Evolutionary conservation across 139 green algal species (phyloP).

Genomic region (Micractinium sp.): DNA sequence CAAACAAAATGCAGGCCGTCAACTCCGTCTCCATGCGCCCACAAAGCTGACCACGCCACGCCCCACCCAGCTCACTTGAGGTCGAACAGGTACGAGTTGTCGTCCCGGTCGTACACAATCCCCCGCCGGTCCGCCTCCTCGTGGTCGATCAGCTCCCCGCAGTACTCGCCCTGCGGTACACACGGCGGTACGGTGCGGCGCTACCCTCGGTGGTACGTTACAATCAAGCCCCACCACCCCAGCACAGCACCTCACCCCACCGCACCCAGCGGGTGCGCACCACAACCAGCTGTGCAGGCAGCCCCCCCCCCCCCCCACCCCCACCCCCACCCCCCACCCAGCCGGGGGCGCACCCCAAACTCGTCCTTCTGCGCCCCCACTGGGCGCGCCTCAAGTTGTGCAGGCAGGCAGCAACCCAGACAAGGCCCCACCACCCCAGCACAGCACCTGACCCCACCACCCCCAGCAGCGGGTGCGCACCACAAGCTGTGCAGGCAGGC

Average conservation of each 20-base stretch:
- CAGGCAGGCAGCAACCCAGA: too few relatives aligned
- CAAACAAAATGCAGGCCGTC: too few relatives aligned
- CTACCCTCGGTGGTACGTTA: too few relatives aligned
- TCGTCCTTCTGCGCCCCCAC: conserved; percentile 66
- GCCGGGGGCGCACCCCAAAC: conserved; percentile 57
- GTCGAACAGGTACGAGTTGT: conserved; percentile 95
- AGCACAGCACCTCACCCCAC: too few relatives aligned
- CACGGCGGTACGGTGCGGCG: background rate
- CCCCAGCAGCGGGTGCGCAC: background rate
- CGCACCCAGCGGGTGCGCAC: background rate
- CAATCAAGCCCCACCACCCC: background rate
- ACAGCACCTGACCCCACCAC: too few relatives aligned
- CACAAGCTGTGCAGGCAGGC: conserved; percentile 35
- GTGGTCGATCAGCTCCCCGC: conserved; percentile 85
- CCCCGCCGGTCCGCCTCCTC: conserved; percentile 89
- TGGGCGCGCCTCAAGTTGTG: conserved; percentile 67
- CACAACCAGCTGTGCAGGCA: conserved; percentile 42
- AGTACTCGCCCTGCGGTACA: conserved; percentile 80
- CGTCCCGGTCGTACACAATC: conserved; percentile 84
- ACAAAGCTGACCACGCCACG: background rate
- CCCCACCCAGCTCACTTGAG: conserved; percentile 61
- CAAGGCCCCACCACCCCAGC: background rate
- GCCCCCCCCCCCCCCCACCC: background rate
- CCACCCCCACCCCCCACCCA: background rate
- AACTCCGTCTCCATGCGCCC: too few relatives aligned